phyloP scores from a whole-genome alignment of 768 basidiomycete genomes.

The Clitopilus passeckerianus region DNA sequence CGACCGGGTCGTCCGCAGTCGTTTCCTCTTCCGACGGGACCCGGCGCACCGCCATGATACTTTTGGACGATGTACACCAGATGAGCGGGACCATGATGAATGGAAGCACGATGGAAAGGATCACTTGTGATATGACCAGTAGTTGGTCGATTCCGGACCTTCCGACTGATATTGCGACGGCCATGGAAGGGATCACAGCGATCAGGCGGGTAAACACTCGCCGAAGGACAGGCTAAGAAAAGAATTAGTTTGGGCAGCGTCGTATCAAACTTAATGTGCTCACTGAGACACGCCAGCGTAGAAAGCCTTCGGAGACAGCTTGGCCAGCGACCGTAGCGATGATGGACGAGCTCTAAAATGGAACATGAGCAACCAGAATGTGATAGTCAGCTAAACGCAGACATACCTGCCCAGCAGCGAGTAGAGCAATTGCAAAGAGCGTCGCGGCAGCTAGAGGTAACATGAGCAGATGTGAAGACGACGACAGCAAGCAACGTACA shows the following conservation, averaged over 20 bases:
- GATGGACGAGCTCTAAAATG: constrained; percentile 67
- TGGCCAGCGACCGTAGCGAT: constrained; percentile 91
- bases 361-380: not conserved
- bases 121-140: constrained; percentile 84
- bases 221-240: constrained; percentile 59
- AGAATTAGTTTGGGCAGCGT: not conserved
- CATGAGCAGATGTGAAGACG: not conserved
- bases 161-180: constrained; percentile 72
- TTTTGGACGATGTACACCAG: constrained; percentile 65
- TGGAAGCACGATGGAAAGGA: constrained; percentile 77
- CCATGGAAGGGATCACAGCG: constrained; percentile 78
- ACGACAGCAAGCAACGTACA: constrained; percentile 31
- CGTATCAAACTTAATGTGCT: constrained; percentile 13
- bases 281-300: constrained; percentile 82
- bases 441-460: constrained; percentile 61
- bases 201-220: constrained; percentile 80
- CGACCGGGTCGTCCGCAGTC: constrained; percentile 11
- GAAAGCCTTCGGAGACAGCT: constrained; percentile 85
- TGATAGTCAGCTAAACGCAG: not conserved
- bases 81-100: constrained; percentile 83
- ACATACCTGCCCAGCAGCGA: constrained; percentile 72
- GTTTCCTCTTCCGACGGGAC: constrained; percentile 34
- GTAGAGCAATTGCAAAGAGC: constrained; percentile 84
- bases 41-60: constrained; percentile 68
- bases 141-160: constrained; percentile 65